Conservation (phyloP, 2,329 filamentous ascomycete species). For the Penicillium sp. region DNA sequence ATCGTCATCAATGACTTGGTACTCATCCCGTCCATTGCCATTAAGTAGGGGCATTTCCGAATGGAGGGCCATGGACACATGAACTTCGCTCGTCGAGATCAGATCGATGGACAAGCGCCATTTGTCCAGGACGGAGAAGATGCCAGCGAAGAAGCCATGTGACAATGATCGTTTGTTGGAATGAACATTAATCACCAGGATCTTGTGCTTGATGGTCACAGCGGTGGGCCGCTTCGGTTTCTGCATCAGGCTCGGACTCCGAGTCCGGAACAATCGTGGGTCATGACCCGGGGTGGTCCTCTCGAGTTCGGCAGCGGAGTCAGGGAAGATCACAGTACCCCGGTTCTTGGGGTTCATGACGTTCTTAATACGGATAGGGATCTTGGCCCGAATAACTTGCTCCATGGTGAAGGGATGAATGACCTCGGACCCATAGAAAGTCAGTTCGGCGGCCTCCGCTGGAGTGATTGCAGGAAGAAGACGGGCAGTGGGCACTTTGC, state of each 20-base stretch:
- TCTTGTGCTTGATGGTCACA: constrained; percentile 96
- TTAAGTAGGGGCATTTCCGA: constrained; percentile 61
- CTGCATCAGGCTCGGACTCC: constrained; percentile 48
- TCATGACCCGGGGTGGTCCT: constrained; percentile 55
- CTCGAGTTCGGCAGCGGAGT: constrained; percentile 56
- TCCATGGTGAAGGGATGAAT: constrained; percentile 99
- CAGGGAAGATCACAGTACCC: constrained; percentile 70
- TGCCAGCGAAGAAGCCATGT: constrained; percentile 90
- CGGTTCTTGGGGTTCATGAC: constrained; percentile 64
- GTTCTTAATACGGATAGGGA: constrained; percentile 68
- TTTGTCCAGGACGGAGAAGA: constrained; percentile 86
- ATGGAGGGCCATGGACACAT: constrained; percentile 95
- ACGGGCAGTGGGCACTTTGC: constrained; percentile 87
- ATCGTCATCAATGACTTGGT: constrained; percentile 60
- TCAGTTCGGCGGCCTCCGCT: constrained; percentile 91
- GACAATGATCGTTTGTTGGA: constrained; percentile 95
- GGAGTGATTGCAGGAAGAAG: constrained; percentile 87
- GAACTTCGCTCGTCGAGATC: constrained; percentile 93
- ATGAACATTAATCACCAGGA: constrained; percentile 96
- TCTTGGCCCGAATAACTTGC: constrained; percentile 67
- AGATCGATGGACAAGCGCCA: constrained; percentile 89
- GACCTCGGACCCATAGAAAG: constrained; percentile 91
- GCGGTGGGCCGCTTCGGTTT: constrained; percentile 76
- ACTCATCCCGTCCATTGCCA: constrained; percentile 48
- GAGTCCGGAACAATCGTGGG: constrained; percentile 52